Evolutionary conservation across 805 yeast species (phyloP).

Genomic region (Pichia pseudocactophila): DNA sequence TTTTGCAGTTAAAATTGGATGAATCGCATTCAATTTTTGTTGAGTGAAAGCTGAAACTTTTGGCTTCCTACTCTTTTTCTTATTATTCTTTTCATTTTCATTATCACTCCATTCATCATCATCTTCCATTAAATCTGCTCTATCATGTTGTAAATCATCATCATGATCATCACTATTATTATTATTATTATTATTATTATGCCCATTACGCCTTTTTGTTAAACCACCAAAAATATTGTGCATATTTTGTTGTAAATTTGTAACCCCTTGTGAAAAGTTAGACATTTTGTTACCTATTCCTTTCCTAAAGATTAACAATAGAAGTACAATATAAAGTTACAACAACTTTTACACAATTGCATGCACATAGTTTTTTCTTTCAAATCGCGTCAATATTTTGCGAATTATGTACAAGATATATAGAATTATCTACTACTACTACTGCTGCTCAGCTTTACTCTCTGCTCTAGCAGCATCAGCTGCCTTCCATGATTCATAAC

Average conservation of each 20-base stretch:
- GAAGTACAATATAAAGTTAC: no score
- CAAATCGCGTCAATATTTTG: no score
- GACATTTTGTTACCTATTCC: conserved; percentile 2
- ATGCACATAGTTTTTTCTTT: no score
- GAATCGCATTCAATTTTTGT: conserved; percentile 44
- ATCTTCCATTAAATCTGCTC: conserved; percentile 19
- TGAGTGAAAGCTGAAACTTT: conserved; percentile 51
- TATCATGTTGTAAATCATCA: conserved; percentile 6
- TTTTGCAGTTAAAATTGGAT: conserved; percentile 85
- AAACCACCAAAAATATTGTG: conserved; percentile 9
- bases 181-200: conserved; percentile 8
- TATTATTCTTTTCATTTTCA: conserved; percentile 20
- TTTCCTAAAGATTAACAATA: no score
- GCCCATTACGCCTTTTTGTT: conserved; percentile 8
- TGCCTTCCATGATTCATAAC: conserved; percentile 1
- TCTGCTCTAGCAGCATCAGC: no score
- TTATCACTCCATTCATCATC: conserved; percentile 34
- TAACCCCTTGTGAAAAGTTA: conserved; percentile 9
- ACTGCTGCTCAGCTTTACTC: no score
- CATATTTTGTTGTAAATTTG: conserved; percentile 9
- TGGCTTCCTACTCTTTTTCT: conserved; percentile 51
- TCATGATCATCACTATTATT: conserved; percentile 11
- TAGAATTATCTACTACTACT: no score
- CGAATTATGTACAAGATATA: no score
- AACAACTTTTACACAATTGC: no score